phyloP scores from a whole-genome alignment of 2,329 filamentous ascomycete species.

The Capronia americana region DNA sequence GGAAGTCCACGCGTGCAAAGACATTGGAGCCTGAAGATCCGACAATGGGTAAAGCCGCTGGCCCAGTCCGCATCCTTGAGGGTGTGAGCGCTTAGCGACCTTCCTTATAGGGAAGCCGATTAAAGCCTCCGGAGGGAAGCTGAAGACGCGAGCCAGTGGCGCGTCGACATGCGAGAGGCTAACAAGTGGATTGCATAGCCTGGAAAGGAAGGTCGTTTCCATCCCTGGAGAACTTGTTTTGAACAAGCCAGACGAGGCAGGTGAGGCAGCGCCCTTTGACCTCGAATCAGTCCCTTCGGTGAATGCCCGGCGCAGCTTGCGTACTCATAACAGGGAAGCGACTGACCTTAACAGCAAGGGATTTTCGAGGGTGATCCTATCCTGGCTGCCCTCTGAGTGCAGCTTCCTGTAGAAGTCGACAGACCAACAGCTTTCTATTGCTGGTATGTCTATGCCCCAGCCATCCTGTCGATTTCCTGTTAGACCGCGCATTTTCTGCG shows the following conservation, averaged over 20 bases:
- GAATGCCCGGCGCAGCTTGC: background rate
- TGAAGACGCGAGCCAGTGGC: background rate
- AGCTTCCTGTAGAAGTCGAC: background rate
- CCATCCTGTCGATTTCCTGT: background rate
- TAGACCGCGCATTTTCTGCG: background rate
- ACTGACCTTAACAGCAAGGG: background rate
- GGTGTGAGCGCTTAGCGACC: background rate
- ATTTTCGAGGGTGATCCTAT: background rate
- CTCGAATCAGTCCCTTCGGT: background rate
- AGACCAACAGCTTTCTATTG: background rate
- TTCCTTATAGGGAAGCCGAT: constrained; percentile 4
- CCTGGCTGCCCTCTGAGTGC: background rate
- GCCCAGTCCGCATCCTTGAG: background rate
- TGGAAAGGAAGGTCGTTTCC: constrained; percentile 2
- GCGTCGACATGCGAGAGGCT: background rate
- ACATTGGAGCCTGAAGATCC: background rate
- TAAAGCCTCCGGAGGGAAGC: background rate
- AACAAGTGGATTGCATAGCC: background rate
- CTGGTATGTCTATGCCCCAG: background rate
- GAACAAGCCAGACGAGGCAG: background rate
- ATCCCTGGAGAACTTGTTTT: background rate
- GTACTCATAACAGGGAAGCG: background rate
- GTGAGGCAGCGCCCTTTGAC: no score
- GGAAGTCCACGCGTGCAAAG: background rate
- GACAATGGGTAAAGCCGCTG: background rate